Evolutionary conservation across 2,329 filamentous ascomycete genomes (phyloP).

Genomic region (Colletotrichum sp.): DNA sequence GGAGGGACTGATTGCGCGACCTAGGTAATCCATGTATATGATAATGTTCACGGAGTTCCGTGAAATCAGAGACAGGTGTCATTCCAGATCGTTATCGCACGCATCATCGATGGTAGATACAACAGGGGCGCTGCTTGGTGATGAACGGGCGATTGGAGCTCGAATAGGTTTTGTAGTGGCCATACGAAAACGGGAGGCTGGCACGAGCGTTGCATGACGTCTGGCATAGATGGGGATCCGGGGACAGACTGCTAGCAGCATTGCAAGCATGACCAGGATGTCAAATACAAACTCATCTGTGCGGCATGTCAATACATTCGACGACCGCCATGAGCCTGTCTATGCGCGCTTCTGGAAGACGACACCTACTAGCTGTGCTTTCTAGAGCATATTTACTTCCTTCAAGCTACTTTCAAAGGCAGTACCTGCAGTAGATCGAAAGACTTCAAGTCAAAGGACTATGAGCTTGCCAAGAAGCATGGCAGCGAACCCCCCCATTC

Average conservation of each 20-base stretch:
- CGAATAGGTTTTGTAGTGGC: fast-evolving
- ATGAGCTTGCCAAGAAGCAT: background rate
- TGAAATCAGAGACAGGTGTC: background rate
- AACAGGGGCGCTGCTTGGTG: background rate
- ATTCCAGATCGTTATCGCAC: background rate
- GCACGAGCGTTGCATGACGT: background rate
- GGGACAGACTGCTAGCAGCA: background rate
- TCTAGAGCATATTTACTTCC: background rate
- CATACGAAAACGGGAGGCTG: background rate
- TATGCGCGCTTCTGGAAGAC: background rate
- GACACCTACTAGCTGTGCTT: background rate
- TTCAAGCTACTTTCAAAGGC: background rate
- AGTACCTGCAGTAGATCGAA: background rate
- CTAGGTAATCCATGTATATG: background rate
- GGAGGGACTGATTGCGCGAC: background rate
- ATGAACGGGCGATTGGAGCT: background rate
- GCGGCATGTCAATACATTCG: background rate
- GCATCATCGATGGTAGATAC: background rate
- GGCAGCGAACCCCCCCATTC: background rate
- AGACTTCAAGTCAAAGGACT: background rate
- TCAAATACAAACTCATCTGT: background rate
- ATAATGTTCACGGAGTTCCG: background rate
- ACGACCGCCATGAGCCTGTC: background rate
- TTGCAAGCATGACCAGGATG: background rate
- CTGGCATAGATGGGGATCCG: background rate